phyloP scores from a whole-genome alignment of 495 filamentous ascomycete genomes.

The Xylaria venustula region DNA sequence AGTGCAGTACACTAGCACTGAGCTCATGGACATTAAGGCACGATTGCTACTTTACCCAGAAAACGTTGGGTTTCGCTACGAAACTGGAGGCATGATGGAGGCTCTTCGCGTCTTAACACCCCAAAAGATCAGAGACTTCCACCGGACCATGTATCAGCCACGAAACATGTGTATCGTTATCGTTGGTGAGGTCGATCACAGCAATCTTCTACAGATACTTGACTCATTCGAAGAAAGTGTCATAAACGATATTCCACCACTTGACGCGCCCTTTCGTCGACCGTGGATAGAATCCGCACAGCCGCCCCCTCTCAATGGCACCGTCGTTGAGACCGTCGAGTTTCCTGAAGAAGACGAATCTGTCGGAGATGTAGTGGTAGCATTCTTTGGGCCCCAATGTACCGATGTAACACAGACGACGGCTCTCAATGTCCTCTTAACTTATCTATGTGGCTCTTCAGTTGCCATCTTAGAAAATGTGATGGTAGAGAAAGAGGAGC shows the following conservation, averaged over 20 bases:
- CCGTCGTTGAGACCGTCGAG: conserved; percentile 71
- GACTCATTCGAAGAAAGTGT: conserved; percentile 89
- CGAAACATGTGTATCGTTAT: conserved; percentile 91
- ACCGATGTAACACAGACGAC: conserved; percentile 60
- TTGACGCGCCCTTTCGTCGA: conserved; percentile 71
- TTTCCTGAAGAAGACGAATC: conserved; percentile 98
- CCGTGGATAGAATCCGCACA: conserved; percentile 89
- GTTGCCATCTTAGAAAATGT: conserved; percentile 88
- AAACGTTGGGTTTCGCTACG: conserved; percentile 88
- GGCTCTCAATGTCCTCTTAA: conserved; percentile 72
- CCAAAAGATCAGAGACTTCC: conserved; percentile 87
- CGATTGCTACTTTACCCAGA: conserved; percentile 82
- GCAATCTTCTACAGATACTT: conserved; percentile 72
- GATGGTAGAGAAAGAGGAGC: conserved; percentile 89
- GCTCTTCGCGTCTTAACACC: conserved; percentile 79
- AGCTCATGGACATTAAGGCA: conserved; percentile 81
- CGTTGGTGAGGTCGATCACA: conserved; percentile 84
- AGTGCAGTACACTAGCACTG: conserved; percentile 74
- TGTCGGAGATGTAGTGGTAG: conserved; percentile 78
- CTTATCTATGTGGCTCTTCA: conserved; percentile 88
- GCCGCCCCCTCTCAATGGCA: conserved; percentile 66
- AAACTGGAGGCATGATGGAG: conserved; percentile 97
- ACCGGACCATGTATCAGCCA: conserved; percentile 96
- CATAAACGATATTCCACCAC: conserved; percentile 71
- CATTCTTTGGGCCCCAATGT: conserved; percentile 80